Evolutionary conservation across 2,329 filamentous ascomycete species (phyloP), one percentile per base, ranked within the genome.

Genomic region (Fusarium sp.): DNA sequence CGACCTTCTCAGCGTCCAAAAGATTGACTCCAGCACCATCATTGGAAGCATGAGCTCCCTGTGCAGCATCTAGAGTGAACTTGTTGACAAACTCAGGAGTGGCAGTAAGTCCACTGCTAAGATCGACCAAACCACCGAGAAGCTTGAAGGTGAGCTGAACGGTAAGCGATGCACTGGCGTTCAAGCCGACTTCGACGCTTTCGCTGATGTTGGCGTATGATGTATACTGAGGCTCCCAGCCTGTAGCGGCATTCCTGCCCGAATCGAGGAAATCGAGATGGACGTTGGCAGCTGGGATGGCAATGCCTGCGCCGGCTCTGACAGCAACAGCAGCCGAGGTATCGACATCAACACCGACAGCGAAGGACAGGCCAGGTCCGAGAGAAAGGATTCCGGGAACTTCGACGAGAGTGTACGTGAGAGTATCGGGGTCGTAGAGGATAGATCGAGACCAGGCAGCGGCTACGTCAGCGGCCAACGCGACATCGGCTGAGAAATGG

Each of bases 381-480:
- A 65, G 42, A 2, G 62, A 65, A 0, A 65, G 23, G 7, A 65
- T 65, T 5, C 62, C 62, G 2, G 62, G 60, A 18, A 65, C 42
- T 30, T 65, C 62, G 1, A 65, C 50, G 0, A 65, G 38, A 2
- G 37, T 44, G 32, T 65, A 65, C 1, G 50, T 58, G 12, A 65
- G 60, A 3, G 60, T 58, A 12, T 65, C 62, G 1, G 62, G 62
- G 6, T 58, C 37, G 20, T 65, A 65, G 1, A 65, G 37, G 4
- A 65, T 65, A n/a, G 62, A 65, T 4, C 26, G 6, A 4, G 60
- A 65, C 62, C 62, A 65, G 0, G 62, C 62, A 17, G 62, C 62
- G 3, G 60, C 62, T 27, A 65, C 60, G 1, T 65, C 62, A 2
- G 62, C 62, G 2, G 62, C 64, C 1, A 65, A 5, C 0, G 48